Percentiles rank a stretch among this genome's conserved stretches.
Evolutionary conservation across 305 asterid genomes (phyloP).

Genomic region (Vinca major): DNA sequence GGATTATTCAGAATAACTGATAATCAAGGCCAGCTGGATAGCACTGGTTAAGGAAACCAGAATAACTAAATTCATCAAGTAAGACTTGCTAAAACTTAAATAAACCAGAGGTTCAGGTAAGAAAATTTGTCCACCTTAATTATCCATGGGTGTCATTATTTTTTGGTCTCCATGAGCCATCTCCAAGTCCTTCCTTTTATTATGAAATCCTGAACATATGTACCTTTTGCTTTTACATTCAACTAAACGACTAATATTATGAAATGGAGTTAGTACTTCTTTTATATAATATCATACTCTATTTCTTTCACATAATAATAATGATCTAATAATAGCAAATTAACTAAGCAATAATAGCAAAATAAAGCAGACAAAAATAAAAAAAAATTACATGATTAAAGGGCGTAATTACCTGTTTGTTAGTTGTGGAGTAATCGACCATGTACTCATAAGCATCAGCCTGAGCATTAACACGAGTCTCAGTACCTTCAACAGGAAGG

Average conservation of each 20-base stretch:
- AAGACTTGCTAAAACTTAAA: neutral
- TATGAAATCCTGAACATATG: neutral
- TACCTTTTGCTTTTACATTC: neutral
- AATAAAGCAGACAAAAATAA: neutral
- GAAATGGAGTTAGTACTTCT: neutral
- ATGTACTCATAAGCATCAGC: slow-evolving; percentile 98
- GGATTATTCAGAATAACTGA: neutral
- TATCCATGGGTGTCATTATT: neutral
- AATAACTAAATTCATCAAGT: neutral
- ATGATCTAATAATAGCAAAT: neutral
- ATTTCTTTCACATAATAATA: neutral
- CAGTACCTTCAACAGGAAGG: slow-evolving; percentile 97
- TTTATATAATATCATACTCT: neutral
- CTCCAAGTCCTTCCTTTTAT: neutral
- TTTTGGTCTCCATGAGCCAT: too few relatives aligned
- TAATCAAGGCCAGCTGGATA: neutral
- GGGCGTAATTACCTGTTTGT: slow-evolving; percentile 43
- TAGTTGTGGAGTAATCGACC: slow-evolving; percentile 88
- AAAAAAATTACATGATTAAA: neutral
- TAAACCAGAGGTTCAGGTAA: neutral
- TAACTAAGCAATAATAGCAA: neutral
- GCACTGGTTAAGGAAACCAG: neutral
- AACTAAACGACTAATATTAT: too few relatives aligned
- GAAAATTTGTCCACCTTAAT: neutral
- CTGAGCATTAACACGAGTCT: slow-evolving; percentile 98